A percentile compares a stretch with the other conserved stretches of the same genome.
phyloP scores from a whole-genome alignment of 2,329 filamentous ascomycete genomes.

The Helminthosporium solani region DNA sequence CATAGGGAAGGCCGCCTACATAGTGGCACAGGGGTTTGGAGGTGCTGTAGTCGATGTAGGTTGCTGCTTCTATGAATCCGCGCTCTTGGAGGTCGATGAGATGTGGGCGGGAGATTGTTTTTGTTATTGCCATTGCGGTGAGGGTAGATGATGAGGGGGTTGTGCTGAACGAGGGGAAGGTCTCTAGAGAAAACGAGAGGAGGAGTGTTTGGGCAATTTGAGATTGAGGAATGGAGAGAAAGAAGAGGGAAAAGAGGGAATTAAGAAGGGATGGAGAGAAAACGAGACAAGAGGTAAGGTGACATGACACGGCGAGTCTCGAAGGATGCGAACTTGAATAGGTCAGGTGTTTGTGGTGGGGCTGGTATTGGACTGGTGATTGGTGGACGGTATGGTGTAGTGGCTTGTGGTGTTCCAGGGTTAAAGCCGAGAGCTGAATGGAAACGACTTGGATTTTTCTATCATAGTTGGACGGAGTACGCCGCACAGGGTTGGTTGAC shows the following conservation, averaged over 20 bases:
- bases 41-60: constrained; percentile 39
- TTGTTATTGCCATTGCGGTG: constrained; percentile 10
- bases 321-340: background rate
- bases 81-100: constrained; percentile 43
- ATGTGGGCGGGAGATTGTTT: constrained; percentile 27
- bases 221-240: background rate
- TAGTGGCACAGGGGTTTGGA: constrained; percentile 48
- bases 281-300: background rate
- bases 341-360: constrained; percentile 1
- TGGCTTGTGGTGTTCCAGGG: background rate
- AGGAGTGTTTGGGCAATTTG: background rate
- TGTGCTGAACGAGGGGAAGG: background rate
- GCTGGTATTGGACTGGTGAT: background rate
- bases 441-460: background rate
- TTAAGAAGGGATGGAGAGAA: background rate
- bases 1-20: constrained; percentile 59
- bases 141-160: background rate
- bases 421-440: background rate
- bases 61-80: constrained; percentile 54
- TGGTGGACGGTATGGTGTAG: background rate
- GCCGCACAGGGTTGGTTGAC: too few relatives aligned
- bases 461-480: too few relatives aligned
- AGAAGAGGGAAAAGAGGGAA: background rate
- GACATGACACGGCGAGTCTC: too few relatives aligned
- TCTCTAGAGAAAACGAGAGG: background rate